Evolutionary conservation across 2,329 filamentous ascomycete species (phyloP).

Genomic region (Elsinoe ampelina): DNA sequence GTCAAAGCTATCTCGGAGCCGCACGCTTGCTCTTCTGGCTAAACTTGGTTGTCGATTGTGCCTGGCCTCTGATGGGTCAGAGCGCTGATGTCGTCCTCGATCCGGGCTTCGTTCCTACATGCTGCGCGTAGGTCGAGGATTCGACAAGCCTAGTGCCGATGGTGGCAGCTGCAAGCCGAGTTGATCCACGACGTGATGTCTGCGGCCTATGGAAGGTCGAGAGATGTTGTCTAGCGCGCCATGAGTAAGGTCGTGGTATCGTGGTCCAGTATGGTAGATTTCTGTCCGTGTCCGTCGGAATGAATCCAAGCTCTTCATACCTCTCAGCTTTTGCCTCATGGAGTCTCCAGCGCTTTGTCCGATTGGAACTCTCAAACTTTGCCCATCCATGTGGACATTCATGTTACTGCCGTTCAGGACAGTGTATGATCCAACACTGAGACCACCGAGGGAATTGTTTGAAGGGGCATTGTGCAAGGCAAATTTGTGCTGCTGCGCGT

Average conservation of each 20-base stretch:
- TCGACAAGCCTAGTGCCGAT: background rate
- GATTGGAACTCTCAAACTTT: background rate
- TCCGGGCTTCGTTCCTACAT: background rate
- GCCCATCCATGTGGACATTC: slow-evolving; percentile 7
- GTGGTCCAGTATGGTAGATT: background rate
- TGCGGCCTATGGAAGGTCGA: background rate
- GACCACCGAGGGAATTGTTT: slow-evolving; percentile 14
- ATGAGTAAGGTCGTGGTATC: background rate
- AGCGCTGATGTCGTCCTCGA: background rate
- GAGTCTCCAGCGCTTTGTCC: background rate
- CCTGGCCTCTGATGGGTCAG: background rate
- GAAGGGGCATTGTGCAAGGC: slow-evolving; percentile 13
- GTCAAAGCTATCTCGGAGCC: slow-evolving; percentile 24
- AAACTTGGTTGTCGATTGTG: background rate
- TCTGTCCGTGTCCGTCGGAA: slow-evolving; percentile 12
- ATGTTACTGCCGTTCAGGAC: slow-evolving; percentile 16
- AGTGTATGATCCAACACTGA: slow-evolving; percentile 17
- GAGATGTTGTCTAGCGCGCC: background rate
- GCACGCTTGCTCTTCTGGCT: slow-evolving; percentile 3
- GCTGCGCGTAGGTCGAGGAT: background rate
- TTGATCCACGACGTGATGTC: background rate
- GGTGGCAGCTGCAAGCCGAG: background rate
- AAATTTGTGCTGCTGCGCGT: slow-evolving; percentile 1
- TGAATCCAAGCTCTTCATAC: slow-evolving; percentile 24
- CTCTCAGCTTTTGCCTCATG: slow-evolving; percentile 20